A percentile compares a stretch with the other conserved stretches of the same genome.
Conservation (phyloP, 352 stramenopile genomes). For the Aphanomyces stellatus region DNA sequence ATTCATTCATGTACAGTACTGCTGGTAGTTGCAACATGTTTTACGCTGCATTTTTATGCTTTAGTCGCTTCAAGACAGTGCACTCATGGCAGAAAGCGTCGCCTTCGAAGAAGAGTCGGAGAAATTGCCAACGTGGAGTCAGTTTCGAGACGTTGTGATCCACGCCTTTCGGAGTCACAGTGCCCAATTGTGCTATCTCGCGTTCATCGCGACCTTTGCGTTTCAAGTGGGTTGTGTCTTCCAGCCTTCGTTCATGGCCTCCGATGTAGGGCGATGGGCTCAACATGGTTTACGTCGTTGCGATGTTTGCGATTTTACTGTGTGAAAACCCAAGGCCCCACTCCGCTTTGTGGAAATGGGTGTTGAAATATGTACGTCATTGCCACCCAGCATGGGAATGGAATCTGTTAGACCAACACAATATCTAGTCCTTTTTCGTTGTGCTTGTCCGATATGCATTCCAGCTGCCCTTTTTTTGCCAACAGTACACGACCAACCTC, state of each 20-base stretch:
- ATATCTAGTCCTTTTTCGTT: constrained; percentile 29
- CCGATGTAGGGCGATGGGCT: constrained; percentile 54
- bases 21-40: too few species aligned
- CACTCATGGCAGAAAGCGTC: neutral
- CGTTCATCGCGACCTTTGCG: constrained; percentile 60
- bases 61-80: constrained; percentile 13
- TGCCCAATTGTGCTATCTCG: constrained; percentile 46
- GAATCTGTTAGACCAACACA: too few species aligned
- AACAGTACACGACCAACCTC: constrained; percentile 38
- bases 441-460: constrained; percentile 65
- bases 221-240: constrained; percentile 37
- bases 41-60: neutral
- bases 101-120: neutral
- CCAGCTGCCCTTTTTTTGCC: constrained; percentile 79
- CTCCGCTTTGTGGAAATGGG: constrained; percentile 49
- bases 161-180: constrained; percentile 66
- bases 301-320: constrained; percentile 57
- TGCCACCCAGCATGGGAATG: too few species aligned
- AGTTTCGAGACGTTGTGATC: constrained; percentile 47
- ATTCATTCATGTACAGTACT: neutral
- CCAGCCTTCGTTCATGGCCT: neutral
- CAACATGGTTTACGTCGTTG: constrained; percentile 68
- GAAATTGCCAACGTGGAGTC: constrained; percentile 22
- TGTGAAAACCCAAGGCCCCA: constrained; percentile 65
- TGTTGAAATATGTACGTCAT: constrained; percentile 73